phyloP scores from a whole-genome alignment of 108 stramenopile genomes.

The Cyclotella baltica region DNA sequence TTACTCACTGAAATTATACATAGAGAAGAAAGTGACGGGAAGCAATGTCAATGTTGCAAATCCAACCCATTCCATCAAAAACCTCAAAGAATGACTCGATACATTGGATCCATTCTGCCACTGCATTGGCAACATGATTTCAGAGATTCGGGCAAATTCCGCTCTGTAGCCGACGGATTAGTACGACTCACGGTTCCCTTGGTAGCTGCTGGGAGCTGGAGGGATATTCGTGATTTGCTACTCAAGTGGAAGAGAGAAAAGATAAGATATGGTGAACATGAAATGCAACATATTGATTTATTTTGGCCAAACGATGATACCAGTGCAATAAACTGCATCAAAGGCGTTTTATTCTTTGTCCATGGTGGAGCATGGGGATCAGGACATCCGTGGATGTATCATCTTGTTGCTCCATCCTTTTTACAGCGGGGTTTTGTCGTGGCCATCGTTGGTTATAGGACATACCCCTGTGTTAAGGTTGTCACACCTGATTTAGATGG shows the following conservation, averaged over 20 bases:
- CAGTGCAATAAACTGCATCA: background rate
- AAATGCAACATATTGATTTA: constrained; percentile 72
- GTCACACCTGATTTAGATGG: constrained; percentile 26
- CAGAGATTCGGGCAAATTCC: constrained; percentile 66
- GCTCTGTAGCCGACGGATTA: constrained; percentile 54
- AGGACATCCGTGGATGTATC: constrained; percentile 84
- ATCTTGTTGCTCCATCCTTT: constrained; percentile 69
- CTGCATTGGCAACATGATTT: constrained; percentile 60
- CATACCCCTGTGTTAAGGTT: constrained; percentile 66
- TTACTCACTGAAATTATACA: background rate
- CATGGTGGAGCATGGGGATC: constrained; percentile 90
- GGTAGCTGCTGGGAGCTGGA: constrained; percentile 33
- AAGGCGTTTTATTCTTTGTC: constrained; percentile 54
- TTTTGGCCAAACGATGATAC: constrained; percentile 47
- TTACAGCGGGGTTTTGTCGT: constrained; percentile 44
- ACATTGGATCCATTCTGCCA: constrained; percentile 58
- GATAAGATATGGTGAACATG: constrained; percentile 64
- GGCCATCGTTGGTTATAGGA: constrained; percentile 75
- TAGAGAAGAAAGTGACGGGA: background rate
- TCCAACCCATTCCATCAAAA: background rate
- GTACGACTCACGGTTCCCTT: constrained; percentile 52
- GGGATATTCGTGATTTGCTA: constrained; percentile 26
- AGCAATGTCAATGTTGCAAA: background rate
- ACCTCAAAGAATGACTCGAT: constrained; percentile 58
- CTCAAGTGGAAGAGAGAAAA: constrained; percentile 22